phyloP scores from a whole-genome alignment of 306 rosid species.

The Quercus gilva region DNA sequence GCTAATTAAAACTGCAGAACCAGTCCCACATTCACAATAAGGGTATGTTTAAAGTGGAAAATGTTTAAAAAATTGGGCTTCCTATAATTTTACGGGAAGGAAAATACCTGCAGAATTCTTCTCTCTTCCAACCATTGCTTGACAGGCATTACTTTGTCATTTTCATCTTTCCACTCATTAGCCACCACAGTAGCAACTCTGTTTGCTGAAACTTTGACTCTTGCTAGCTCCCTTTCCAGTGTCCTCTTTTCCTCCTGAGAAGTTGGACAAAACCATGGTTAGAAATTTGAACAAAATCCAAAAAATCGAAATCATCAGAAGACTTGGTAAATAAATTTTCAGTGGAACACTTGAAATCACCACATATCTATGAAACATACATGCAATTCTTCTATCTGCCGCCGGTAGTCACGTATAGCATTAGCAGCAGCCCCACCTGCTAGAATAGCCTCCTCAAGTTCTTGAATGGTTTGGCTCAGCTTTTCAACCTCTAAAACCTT shows the following conservation, averaged over 20 bases:
- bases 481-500: constrained; percentile 88
- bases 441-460: constrained; percentile 84
- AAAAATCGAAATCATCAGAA: background rate
- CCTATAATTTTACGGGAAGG: background rate
- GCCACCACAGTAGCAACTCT: constrained; percentile 83
- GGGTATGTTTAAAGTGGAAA: background rate
- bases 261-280: constrained; percentile 19
- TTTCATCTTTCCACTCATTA: constrained; percentile 96
- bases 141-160: constrained; percentile 89
- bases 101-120: constrained; percentile 72
- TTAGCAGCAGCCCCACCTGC: constrained; percentile 75
- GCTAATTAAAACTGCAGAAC: background rate
- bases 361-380: constrained; percentile 35
- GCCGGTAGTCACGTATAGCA: constrained; percentile 64
- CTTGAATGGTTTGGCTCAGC: constrained; percentile 84
- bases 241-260: constrained; percentile 88
- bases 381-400: constrained; percentile 66
- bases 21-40: background rate
- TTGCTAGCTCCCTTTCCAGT: constrained; percentile 85
- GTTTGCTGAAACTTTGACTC: constrained; percentile 75
- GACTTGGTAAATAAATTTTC: background rate
- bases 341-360: background rate
- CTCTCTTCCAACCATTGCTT: constrained; percentile 95
- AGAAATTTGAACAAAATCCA: constrained; percentile 13
- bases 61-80: background rate